A percentile compares a stretch with the other conserved stretches of the same genome.
These are phyloP conservation scores for Novymonas esmeraldas DNA, from an alignment of 208 protist species.

Conservation along the genomic window DNA sequence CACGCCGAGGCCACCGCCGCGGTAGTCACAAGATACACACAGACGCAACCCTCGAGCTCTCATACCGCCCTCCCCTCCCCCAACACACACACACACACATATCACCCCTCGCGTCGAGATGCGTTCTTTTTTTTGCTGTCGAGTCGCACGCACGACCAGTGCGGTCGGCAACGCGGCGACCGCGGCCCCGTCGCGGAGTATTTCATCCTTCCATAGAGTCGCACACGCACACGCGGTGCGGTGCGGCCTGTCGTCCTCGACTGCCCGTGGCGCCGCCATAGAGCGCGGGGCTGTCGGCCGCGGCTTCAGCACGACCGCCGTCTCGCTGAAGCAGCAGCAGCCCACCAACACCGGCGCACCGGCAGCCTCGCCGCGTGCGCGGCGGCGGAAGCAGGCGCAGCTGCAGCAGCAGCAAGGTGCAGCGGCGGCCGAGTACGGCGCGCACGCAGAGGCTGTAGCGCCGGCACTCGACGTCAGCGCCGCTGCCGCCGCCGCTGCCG, in stretches of 20 bases:
- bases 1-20: too few relatives aligned
- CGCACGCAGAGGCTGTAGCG: constrained; percentile 8
- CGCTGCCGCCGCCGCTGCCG: background rate
- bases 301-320: constrained; percentile 23
- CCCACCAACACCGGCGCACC: constrained; percentile 27
- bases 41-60: too few relatives aligned
- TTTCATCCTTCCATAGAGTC: constrained; percentile 25
- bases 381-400: constrained; percentile 10
- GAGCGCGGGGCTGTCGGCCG: constrained; percentile 5
- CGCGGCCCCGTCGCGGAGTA: constrained; percentile 7
- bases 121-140: constrained; percentile 19
- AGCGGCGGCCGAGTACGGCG: constrained; percentile 1
- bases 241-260: background rate
- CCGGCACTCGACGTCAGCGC: constrained; percentile 11
- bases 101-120: constrained; percentile 8
- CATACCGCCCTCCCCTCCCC: too few relatives aligned
- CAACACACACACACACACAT: too few relatives aligned
- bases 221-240: constrained; percentile 1
- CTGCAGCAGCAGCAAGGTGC: background rate
- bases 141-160: background rate
- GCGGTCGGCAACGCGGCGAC: background rate
- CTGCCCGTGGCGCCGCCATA: constrained; percentile 6
- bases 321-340: constrained; percentile 25
- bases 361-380: constrained; percentile 3
- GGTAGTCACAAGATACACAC: too few relatives aligned